Base-by-base conservation (phyloP, 768 basidiomycete species). In the Wakefieldia striispora region DNA sequence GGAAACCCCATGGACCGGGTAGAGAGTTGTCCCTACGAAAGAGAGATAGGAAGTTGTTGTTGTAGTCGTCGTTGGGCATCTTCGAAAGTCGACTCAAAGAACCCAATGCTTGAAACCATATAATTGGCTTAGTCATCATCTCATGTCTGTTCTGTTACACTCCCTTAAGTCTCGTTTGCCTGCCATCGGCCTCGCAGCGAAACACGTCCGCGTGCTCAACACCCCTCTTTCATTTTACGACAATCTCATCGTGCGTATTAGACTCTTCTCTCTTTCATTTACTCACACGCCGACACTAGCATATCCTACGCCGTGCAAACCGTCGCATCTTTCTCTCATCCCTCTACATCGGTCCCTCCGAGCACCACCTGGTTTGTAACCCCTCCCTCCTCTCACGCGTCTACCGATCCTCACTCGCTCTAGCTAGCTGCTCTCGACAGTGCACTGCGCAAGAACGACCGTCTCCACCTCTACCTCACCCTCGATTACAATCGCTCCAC, bases 291-390 rank as follows among this genome's bases (percentile, higher is more conserved):
- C 6, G 1, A 0, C 27, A 3, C 1, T 59, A 95, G 93, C 73
- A 80, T 50, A 84, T 91, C 77, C 83, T 98, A 45, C 71, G 72
- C 38, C 75, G 80, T n/a, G 95, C 95, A 1, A 80, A 82, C 49
- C 69, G 73, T 43, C 81, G 94, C 48, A 82, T 99, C 58, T 90
- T 95, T 62, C 77, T 99, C 24, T 97, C 95, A 0, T 91, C 91
- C 1, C 72, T 97, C 11, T 97, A 97, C 65, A 83, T 97, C 46
- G 92, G 92, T 12, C 78, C 83, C 11, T 78, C 83, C 43, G 92
- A 97, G 65, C 70, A 72, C 9, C 80, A 89, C 53, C 76, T 99
- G 56, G 95, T 95, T 49, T 58, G 87, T 75, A 0, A 41, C 31
- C 16, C 7, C n/a, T 12, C 31, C 42, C 31, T 16, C 7, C n/a